phyloP scores from a whole-genome alignment of 2,329 filamentous ascomycete genomes.

The Fusarium secorum region DNA sequence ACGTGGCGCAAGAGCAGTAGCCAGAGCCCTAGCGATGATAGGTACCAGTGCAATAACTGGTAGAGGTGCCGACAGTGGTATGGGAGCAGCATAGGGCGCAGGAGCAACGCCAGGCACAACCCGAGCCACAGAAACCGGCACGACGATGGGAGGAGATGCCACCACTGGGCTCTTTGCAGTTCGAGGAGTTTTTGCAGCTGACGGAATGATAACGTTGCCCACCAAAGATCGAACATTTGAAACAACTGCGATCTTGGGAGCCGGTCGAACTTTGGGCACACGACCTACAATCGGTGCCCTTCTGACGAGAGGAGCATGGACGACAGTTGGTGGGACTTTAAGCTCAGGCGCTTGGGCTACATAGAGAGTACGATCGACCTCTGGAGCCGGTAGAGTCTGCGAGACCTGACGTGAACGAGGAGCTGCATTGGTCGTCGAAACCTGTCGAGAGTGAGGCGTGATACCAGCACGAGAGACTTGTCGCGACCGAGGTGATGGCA shows the following conservation, averaged over 20 bases:
- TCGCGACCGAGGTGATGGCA: constrained; percentile 22
- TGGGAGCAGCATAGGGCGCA: constrained; percentile 6
- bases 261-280: constrained; percentile 5
- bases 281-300: background rate
- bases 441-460: constrained; percentile 17
- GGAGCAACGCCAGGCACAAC: constrained; percentile 4
- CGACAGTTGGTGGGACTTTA: background rate
- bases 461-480: constrained; percentile 18
- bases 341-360: background rate
- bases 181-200: background rate
- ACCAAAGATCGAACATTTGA: background rate
- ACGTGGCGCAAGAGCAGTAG: constrained; percentile 2
- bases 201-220: background rate
- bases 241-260: background rate
- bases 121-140: background rate
- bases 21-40: constrained; percentile 10
- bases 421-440: background rate
- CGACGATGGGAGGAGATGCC: background rate
- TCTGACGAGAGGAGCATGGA: constrained; percentile 2
- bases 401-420: constrained; percentile 31
- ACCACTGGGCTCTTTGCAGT: background rate
- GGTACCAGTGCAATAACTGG: constrained; percentile 22
- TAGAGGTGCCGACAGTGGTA: constrained; percentile 15
- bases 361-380: background rate
- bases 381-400: constrained; percentile 12